These are phyloP conservation scores for Heritiera fomes DNA, from an alignment of 345 rosid genomes.

Conservation along the genomic window DNA sequence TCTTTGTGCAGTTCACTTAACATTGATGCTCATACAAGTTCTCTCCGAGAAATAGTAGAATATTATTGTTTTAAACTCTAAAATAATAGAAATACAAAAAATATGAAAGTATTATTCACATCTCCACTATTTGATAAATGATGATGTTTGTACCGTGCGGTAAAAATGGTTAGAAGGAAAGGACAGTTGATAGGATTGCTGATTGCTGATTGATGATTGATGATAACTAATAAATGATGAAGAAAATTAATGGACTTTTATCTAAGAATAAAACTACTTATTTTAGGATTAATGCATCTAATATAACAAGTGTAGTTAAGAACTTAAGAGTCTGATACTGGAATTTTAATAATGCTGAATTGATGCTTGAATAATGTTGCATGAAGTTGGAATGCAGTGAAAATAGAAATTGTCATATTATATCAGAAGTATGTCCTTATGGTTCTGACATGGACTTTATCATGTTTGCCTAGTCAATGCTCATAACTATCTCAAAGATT, in stretches of 20 bases:
- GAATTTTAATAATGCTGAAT: not conserved
- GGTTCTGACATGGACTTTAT: not conserved
- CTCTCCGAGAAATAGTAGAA: not conserved
- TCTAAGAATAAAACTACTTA: not conserved
- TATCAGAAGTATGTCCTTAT: not conserved
- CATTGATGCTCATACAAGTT: not conserved
- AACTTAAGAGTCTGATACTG: not conserved
- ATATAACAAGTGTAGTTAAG: not conserved
- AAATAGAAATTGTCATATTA: not conserved
- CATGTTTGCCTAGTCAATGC: not conserved
- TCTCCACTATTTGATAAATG: not conserved
- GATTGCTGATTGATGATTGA: not conserved
- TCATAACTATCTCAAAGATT: not conserved
- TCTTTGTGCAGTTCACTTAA: not conserved
- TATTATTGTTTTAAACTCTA: not conserved
- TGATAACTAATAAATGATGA: not conserved
- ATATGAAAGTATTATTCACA: not conserved
- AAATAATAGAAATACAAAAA: not conserved
- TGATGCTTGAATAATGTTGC: conserved; percentile 5
- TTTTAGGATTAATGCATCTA: not conserved
- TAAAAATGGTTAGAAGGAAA: not conserved
- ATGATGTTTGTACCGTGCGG: not conserved
- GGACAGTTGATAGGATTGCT: not conserved
- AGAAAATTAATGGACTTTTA: not conserved
- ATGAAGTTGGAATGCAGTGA: not conserved